phyloP scores from a whole-genome alignment of 371 early-diverging fungal species.

The Dinochytrium kinnereticum region DNA sequence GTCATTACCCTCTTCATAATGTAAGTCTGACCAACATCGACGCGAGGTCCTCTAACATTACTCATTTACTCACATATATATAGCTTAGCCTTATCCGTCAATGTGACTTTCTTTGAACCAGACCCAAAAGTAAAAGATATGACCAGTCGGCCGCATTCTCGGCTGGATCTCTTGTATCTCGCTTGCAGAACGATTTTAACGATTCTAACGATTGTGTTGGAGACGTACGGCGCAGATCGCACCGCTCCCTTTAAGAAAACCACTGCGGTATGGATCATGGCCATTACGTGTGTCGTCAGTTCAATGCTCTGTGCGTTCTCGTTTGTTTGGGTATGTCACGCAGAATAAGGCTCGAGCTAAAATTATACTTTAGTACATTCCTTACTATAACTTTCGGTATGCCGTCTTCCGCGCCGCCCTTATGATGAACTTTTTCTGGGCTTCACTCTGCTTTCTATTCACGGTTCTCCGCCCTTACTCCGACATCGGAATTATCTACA shows the following conservation, averaged over 20 bases:
- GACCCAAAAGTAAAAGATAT: conserved; percentile 43
- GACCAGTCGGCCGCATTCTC: conserved; percentile 41
- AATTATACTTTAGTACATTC: conserved; percentile 25
- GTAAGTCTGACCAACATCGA: conserved; percentile 20
- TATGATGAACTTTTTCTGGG: conserved; percentile 38
- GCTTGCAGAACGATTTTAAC: conserved; percentile 38
- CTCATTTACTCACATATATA: neutral
- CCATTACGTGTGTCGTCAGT: conserved; percentile 27
- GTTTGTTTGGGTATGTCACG: conserved; percentile 33
- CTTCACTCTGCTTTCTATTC: conserved; percentile 40
- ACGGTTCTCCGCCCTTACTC: conserved; percentile 35
- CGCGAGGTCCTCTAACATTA: neutral
- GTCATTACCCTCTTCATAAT: conserved; percentile 35
- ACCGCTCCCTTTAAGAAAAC: neutral
- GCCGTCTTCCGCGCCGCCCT: conserved; percentile 17
- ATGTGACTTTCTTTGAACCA: conserved; percentile 46
- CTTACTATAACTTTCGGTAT: conserved; percentile 5
- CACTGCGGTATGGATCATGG: conserved; percentile 27
- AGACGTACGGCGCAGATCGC: neutral
- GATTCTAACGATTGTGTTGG: conserved; percentile 31
- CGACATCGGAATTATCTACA: conserved; percentile 47
- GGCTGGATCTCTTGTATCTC: conserved; percentile 42
- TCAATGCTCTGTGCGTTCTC: conserved; percentile 27
- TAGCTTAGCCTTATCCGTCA: neutral
- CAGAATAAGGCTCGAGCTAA: neutral